Evolutionary conservation across 345 rosid species (phyloP).

Genomic region (Gossypium bickii): DNA sequence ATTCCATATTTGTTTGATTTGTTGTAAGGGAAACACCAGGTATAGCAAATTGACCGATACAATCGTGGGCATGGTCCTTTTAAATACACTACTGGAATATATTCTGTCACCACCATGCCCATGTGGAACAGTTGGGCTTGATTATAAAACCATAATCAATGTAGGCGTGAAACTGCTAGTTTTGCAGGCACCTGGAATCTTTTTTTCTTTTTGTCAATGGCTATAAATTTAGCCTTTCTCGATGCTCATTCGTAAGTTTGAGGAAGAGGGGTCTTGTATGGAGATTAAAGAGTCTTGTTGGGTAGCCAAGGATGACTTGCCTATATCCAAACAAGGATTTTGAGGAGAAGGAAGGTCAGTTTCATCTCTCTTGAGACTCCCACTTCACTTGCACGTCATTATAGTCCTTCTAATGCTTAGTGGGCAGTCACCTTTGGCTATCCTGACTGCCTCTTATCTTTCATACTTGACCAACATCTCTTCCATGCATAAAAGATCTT

Average conservation of each 20-base stretch:
- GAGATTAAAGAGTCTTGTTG: slow-evolving; percentile 29
- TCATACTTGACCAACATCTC: slow-evolving; percentile 29
- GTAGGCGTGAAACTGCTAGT: not conserved
- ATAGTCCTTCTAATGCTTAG: slow-evolving; percentile 6
- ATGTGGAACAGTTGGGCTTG: too few species aligned
- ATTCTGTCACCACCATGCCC: too few species aligned
- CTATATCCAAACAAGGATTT: slow-evolving; percentile 16
- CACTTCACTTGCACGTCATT: not conserved
- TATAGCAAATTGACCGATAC: too few species aligned
- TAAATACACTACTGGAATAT: too few species aligned
- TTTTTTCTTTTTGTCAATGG: not conserved
- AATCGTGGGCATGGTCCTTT: too few species aligned
- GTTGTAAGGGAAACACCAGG: not conserved
- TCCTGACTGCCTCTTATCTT: slow-evolving; percentile 31
- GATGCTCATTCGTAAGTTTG: not conserved
- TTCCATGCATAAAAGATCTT: slow-evolving; percentile 14
- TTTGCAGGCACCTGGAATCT: too few species aligned
- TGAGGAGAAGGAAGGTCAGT: not conserved
- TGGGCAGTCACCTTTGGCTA: slow-evolving; percentile 37
- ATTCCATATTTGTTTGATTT: too few species aligned
- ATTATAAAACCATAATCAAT: too few species aligned
- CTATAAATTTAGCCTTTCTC: slow-evolving; percentile 26
- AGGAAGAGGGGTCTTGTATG: slow-evolving; percentile 45
- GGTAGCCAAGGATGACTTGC: slow-evolving; percentile 68
- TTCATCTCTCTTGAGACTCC: too few species aligned